A percentile compares a stretch with the other conserved stretches of the same genome.
These are phyloP conservation scores for Lantana camara DNA, from an alignment of 257 asterid genomes.

Conservation along the genomic window DNA sequence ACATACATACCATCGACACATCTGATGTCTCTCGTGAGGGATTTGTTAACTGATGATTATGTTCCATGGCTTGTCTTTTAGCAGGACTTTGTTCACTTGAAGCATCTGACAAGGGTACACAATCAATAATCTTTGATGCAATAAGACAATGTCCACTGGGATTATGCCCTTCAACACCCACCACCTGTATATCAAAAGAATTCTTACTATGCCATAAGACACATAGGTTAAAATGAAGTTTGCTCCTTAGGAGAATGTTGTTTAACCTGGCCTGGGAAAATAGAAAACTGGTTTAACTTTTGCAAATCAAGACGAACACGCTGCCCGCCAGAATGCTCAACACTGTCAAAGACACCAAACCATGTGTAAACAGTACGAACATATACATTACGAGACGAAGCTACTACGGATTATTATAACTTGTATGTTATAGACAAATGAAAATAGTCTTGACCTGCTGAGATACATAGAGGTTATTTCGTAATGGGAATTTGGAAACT, in stretches of 20 bases:
- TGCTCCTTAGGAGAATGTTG: slow-evolving; percentile 7
- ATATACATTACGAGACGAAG: neutral
- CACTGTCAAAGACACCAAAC: slow-evolving; percentile 48
- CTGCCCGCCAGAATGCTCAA: slow-evolving; percentile 98
- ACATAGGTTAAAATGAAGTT: slow-evolving; percentile 30
- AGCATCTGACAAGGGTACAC: slow-evolving; percentile 53
- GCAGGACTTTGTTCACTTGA: slow-evolving; percentile 52
- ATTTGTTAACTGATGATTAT: slow-evolving; percentile 41
- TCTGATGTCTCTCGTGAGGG: slow-evolving; percentile 44
- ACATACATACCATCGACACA: slow-evolving; percentile 74
- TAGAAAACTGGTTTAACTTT: slow-evolving; percentile 73
- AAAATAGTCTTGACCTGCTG: neutral
- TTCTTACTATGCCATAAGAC: slow-evolving; percentile 26
- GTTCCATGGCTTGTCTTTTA: slow-evolving; percentile 70
- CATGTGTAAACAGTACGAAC: slow-evolving; percentile 19
- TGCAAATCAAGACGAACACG: slow-evolving; percentile 95
- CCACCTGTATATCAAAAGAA: slow-evolving; percentile 54
- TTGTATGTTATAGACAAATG: neutral
- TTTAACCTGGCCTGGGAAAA: slow-evolving; percentile 96
- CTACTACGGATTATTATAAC: neutral
- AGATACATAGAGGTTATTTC: slow-evolving; percentile 8
- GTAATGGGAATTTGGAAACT: neutral
- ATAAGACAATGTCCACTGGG: slow-evolving; percentile 97
- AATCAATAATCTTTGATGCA: slow-evolving; percentile 79
- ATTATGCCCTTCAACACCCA: slow-evolving; percentile 91